These are phyloP conservation scores for Mycena polygramma DNA, from an alignment of 768 basidiomycete species.

Conservation along the genomic window DNA sequence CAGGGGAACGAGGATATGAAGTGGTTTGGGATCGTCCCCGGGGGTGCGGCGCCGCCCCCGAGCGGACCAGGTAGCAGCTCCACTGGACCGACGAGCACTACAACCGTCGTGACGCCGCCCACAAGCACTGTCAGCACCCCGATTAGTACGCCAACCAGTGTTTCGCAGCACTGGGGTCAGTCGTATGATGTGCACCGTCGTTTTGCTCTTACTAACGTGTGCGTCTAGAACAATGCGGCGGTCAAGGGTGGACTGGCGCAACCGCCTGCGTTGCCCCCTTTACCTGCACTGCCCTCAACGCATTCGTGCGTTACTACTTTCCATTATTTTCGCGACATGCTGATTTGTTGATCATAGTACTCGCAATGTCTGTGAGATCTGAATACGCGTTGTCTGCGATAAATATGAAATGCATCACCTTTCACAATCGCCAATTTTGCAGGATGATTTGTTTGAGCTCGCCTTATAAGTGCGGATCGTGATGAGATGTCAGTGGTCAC, in stretches of 20 bases:
- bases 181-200: background rate
- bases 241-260: background rate
- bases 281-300: background rate
- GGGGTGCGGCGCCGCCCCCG: background rate
- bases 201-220: background rate
- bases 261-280: background rate
- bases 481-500: no score
- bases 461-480: no score
- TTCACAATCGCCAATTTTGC: no score
- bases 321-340: no score
- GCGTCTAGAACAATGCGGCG: background rate
- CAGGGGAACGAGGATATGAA: constrained; percentile 60
- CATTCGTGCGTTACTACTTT: background rate
- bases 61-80: constrained; percentile 36
- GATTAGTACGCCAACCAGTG: background rate
- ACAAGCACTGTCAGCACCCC: background rate
- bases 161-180: background rate
- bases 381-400: no score
- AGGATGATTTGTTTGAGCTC: no score
- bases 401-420: no score
- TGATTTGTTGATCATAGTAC: no score
- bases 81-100: background rate
- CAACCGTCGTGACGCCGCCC: background rate
- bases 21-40: constrained; percentile 60
- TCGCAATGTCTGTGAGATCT: no score